Conservation (phyloP, 306 rosid species). For the Lagenaria siceraria region DNA sequence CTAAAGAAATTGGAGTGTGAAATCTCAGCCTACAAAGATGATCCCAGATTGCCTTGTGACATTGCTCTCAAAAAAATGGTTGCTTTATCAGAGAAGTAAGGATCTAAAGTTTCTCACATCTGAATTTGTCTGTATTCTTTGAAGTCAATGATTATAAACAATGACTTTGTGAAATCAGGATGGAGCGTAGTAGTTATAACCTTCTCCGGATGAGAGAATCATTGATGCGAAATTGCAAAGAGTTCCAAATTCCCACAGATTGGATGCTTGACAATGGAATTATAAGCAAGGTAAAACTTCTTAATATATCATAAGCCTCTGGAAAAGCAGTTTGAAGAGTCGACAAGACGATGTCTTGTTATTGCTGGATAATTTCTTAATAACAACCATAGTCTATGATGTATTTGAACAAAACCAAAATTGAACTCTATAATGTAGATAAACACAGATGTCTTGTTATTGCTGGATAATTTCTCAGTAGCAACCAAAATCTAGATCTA, state of each 20-base stretch:
- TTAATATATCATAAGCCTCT: background rate
- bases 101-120: background rate
- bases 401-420: conserved; percentile 3
- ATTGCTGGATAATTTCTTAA: background rate
- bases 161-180: conserved; percentile 26
- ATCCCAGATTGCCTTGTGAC: conserved; percentile 61
- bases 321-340: background rate
- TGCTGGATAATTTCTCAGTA: background rate
- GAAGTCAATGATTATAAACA: background rate
- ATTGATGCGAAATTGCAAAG: conserved; percentile 72
- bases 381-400: background rate
- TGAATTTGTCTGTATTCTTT: background rate
- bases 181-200: conserved; percentile 81
- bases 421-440: conserved; percentile 26
- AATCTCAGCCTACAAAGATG: conserved; percentile 76
- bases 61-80: conserved; percentile 87
- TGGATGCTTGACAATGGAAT: conserved; percentile 97
- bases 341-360: background rate
- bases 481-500: background rate
- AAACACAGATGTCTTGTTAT: conserved; percentile 1
- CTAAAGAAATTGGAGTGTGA: conserved; percentile 73
- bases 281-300: conserved; percentile 56
- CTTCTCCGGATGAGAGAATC: conserved; percentile 80
- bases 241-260: conserved; percentile 67
- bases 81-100: conserved; percentile 76